Evolutionary conservation across 441 rosid species (phyloP), one percentile per base, ranked within the genome.

Genomic region (Gossypium schwendimanii): DNA sequence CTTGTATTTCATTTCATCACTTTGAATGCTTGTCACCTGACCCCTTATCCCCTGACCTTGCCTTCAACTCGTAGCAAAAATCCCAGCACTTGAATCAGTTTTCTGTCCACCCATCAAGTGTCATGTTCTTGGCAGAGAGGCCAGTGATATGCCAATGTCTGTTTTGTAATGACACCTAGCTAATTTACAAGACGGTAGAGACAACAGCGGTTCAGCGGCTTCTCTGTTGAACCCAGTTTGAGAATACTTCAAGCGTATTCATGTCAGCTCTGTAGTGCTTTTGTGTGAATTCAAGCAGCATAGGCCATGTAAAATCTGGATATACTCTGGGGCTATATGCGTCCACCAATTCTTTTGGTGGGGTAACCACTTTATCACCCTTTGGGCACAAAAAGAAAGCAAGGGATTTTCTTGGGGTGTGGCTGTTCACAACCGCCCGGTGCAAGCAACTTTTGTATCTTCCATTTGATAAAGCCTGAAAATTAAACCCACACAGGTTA

Each of bases 221-320:
- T 79, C 76, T 72, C 72, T 84, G 82, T 39, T 81, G 87, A 77
- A 93, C 70, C 99, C 99, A 95, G 36, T 83, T 81, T 12, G 90
- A 75, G 86, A 95, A 95, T 52, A 24, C 85, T 75, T 85, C 82
- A 6, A 95, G 97, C 11, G 99, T 95, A 73, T 88, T 91, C 91
- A 89, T 90, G 90, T 95, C 99, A 6, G 98, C 99, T 80, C 99
- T 84, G 87, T 95, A 93, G 73, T 95, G 93, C 81, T 93, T 93
- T 79, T 93, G 98, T 4, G 99, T 91, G 87, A 91, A 91, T 71
- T 91, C 94, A 69, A 85, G 97, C 26, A 93, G 77, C 91, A 84
- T 84, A 26, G 97, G 84, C 99, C 98, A 95, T 72, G 94, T 92
- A 79, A 95, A 95, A 77, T 95, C 98, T 28, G 98, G 98, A 73